These are phyloP conservation scores for Persicaria maculosa DNA, from an alignment of 148 eudicot genomes.

Conservation along the genomic window DNA sequence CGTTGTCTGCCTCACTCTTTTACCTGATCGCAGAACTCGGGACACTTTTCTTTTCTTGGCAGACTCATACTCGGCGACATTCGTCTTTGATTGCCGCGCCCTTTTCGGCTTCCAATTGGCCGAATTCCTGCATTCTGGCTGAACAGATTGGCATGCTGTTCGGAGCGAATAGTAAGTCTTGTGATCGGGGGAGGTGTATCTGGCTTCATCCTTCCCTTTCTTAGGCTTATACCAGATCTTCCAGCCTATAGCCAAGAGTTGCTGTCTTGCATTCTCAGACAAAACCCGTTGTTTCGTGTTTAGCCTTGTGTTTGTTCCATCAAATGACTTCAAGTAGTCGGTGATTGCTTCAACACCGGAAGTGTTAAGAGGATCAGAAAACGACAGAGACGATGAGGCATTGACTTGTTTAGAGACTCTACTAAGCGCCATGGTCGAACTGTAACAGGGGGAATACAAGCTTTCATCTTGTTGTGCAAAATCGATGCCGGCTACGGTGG, in stretches of 20 bases:
- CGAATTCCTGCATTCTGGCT: neutral
- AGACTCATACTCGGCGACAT: neutral
- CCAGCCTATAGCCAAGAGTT: slow-evolving; percentile 71
- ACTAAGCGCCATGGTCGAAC: too few species aligned
- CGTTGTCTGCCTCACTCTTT: slow-evolving; percentile 42
- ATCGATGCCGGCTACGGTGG: too few species aligned
- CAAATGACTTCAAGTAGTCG: slow-evolving; percentile 24
- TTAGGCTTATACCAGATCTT: slow-evolving; percentile 18
- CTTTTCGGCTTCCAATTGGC: slow-evolving; percentile 6
- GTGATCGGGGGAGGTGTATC: slow-evolving; percentile 39
- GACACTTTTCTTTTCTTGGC: slow-evolving; percentile 26
- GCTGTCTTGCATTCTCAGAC: slow-evolving; percentile 37
- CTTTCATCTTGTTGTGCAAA: too few species aligned
- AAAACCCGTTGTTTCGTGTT: neutral
- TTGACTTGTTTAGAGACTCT: neutral
- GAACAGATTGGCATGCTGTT: slow-evolving; percentile 39
- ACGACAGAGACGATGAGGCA: slow-evolving; percentile 7
- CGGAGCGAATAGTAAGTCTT: slow-evolving; percentile 35
- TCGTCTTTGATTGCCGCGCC: neutral
- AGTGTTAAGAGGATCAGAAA: slow-evolving; percentile 10
- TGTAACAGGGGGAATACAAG: too few species aligned
- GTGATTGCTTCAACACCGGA: slow-evolving; percentile 37
- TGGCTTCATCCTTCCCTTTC: slow-evolving; percentile 20
- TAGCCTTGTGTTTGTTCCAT: neutral
- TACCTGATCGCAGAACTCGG: slow-evolving; percentile 42